Evolutionary conservation across 129 eudicot species (phyloP), one percentile per base, ranked within the genome.

Genomic region (Pittosporum tobira): DNA sequence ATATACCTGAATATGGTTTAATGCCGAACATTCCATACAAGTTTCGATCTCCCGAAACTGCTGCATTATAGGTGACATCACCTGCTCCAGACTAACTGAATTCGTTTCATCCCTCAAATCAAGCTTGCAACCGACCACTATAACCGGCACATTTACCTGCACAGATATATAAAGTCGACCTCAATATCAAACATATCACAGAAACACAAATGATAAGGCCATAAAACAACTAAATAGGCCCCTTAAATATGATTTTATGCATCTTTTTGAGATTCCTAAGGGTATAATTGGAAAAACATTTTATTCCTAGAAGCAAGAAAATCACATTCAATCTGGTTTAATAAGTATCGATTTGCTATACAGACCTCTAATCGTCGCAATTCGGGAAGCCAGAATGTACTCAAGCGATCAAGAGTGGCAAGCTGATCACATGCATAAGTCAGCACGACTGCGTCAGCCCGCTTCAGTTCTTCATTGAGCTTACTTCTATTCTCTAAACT

Each of bases 41-140:
- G 96, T 91, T 73, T 91, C 98, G 59, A 91, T 91, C 63, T 91
- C 98, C 54, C 94, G 82, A 69, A 86, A 91, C 58, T 86, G 85
- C 71, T 87, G 90, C 96, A 91, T 83, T 59, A 91, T 75, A 44
- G 96, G 96, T 13, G 95, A 81, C 96, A 91, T 91, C 73, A 79
- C 94, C 79, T 75, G 79, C 76, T 83, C 98, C 65, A 86, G 48
- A 54, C 81, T 87, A 29, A 72, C 71, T 59, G 85, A 75, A 29
- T 83, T 87, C n/a, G 83, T 79, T 20, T 83, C 94, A 64, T 78
- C 88, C 76, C 94, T 83, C 76, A 86, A 59, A 79, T 91, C 98
- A 73, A 91, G 71, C 78, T 81, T 91, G 66, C 98, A 91, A 52
- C 96, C 98, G 63, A 81, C 95, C 72, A 91, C 98, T 71, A 91